Conservation (phyloP, 1,284 basidiomycete genomes). For the Ganoderma boninense region DNA sequence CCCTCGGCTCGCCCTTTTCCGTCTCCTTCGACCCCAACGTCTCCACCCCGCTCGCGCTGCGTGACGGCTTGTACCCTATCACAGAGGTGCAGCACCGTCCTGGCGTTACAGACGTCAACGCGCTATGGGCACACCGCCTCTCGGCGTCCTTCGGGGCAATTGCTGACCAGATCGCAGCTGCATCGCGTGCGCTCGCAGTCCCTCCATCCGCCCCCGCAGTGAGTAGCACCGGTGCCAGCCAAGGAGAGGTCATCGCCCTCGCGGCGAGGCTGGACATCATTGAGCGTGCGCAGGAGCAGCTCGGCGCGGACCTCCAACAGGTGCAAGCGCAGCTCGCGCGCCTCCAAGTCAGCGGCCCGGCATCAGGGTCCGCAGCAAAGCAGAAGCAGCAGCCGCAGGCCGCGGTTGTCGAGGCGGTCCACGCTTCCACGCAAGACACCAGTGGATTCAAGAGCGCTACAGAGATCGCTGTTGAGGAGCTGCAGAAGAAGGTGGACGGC, state of each 20-base stretch:
- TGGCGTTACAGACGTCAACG: slow-evolving; percentile 13
- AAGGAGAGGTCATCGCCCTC: slow-evolving; percentile 30
- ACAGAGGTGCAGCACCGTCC: neutral
- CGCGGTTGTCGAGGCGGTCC: slow-evolving; percentile 25
- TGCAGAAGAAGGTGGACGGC: slow-evolving; percentile 44
- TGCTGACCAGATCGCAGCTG: slow-evolving; percentile 50
- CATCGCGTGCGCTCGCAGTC: slow-evolving; percentile 48
- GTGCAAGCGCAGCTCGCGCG: slow-evolving; percentile 37
- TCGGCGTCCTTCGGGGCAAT: slow-evolving; percentile 49
- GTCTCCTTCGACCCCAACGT: slow-evolving; percentile 36
- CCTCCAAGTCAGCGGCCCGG: slow-evolving; percentile 8
- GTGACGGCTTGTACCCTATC: slow-evolving; percentile 15
- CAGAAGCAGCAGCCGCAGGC: slow-evolving; percentile 22
- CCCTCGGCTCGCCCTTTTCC: slow-evolving; percentile 33
- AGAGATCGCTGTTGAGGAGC: slow-evolving; percentile 38
- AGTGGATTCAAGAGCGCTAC: slow-evolving; percentile 27
- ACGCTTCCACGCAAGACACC: slow-evolving; percentile 13
- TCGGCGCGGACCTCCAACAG: slow-evolving; percentile 39
- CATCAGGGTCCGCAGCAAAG: slow-evolving; percentile 1
- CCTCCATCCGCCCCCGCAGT: slow-evolving; percentile 20
- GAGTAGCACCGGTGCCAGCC: neutral
- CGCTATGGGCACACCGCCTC: slow-evolving; percentile 40
- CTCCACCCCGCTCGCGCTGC: slow-evolving; percentile 20
- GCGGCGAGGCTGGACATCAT: slow-evolving; percentile 40
- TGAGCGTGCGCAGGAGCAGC: slow-evolving; percentile 40